A percentile compares a stretch with the other conserved stretches of the same genome.
These are phyloP conservation scores for Calendula officinalis DNA, from an alignment of 129 eudicot genomes.

Conservation along the genomic window DNA sequence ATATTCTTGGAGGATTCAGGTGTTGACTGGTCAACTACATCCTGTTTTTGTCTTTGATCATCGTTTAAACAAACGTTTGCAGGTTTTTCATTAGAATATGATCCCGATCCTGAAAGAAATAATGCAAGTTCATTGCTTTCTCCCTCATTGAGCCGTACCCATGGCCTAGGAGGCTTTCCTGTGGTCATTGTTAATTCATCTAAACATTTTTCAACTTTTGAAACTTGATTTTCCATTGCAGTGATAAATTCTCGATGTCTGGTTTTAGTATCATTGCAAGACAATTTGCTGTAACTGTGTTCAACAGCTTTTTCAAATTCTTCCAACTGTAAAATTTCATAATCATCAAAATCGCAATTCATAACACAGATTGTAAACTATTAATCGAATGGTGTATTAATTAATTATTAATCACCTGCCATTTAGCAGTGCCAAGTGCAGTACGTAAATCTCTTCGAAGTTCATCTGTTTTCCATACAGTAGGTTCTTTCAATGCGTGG, in stretches of 20 bases:
- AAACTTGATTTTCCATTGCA: constrained; percentile 58
- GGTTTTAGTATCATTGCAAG: constrained; percentile 49
- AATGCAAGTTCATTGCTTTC: constrained; percentile 63
- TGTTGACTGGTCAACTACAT: neutral
- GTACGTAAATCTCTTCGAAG: constrained; percentile 63
- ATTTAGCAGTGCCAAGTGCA: constrained; percentile 71
- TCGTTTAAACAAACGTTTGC: neutral
- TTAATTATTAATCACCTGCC: constrained; percentile 53
- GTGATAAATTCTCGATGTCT: constrained; percentile 53
- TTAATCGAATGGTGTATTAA: too few relatives aligned
- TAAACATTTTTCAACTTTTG: constrained; percentile 41
- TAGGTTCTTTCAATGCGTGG: constrained; percentile 50
- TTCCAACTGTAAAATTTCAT: constrained; percentile 43
- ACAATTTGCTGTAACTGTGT: constrained; percentile 40
- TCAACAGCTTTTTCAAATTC: constrained; percentile 65
- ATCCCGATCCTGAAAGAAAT: constrained; percentile 55
- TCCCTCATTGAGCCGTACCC: constrained; percentile 80
- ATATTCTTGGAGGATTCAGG: constrained; percentile 24
- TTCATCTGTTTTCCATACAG: constrained; percentile 56
- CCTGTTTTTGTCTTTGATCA: constrained; percentile 12
- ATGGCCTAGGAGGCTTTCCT: constrained; percentile 60
- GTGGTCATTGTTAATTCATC: constrained; percentile 39
- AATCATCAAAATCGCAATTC: constrained; percentile 4
- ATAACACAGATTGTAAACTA: neutral
- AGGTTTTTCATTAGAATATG: neutral